Percentiles rank a stretch among this genome's conserved stretches.
Evolutionary conservation across 345 rosid species (phyloP).

Genomic region (Syzygium aqueum): DNA sequence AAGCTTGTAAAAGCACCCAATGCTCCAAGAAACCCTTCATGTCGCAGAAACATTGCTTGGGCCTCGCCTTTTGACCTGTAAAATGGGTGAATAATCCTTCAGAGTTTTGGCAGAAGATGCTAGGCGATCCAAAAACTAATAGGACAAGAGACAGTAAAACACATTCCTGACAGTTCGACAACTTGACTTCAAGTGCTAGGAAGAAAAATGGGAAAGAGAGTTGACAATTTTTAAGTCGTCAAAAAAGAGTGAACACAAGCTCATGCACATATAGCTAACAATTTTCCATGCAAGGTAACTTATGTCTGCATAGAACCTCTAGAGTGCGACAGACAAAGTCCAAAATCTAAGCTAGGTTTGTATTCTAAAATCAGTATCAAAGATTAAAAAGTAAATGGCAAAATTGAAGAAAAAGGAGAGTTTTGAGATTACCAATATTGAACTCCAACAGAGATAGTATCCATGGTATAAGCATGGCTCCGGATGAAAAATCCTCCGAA

Average conservation of each 20-base stretch:
- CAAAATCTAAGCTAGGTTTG: background rate
- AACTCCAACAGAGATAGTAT: conserved; percentile 74
- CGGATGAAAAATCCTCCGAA: conserved; percentile 79
- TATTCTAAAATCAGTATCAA: background rate
- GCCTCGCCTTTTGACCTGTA: conserved; percentile 89
- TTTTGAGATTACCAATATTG: conserved; percentile 45
- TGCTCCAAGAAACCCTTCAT: conserved; percentile 91
- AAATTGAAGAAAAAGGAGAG: background rate
- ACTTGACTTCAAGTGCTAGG: background rate
- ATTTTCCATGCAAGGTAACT: background rate
- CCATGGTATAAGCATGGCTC: conserved; percentile 71
- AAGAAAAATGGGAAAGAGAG: background rate
- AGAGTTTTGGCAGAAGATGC: background rate
- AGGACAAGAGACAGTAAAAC: background rate
- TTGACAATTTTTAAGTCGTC: background rate
- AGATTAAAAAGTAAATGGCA: background rate
- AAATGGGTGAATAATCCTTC: background rate
- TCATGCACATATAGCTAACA: background rate
- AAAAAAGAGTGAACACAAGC: background rate
- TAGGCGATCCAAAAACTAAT: background rate
- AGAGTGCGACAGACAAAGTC: background rate
- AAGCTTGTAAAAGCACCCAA: conserved; percentile 67
- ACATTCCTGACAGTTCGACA: background rate
- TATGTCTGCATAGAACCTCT: background rate
- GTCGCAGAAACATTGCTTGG: conserved; percentile 70